Evolutionary conservation across 2,329 filamentous ascomycete species (phyloP), one percentile per base, ranked within the genome.

Genomic region (Aureobasidium subglaciale): DNA sequence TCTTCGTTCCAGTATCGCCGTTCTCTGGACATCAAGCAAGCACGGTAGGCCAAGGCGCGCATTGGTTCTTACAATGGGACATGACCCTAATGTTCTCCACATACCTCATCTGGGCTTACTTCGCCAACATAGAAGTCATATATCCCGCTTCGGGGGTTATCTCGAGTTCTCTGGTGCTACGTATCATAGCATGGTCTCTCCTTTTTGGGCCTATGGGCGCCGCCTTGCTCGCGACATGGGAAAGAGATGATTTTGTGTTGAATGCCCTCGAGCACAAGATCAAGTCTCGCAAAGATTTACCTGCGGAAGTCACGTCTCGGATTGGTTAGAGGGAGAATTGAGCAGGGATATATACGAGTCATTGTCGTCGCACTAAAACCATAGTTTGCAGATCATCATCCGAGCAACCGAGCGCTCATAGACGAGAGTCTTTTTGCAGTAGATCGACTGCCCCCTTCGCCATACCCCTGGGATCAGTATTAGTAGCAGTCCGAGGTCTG

Each of bases 41-140:
- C 9, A 22, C 42, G 15, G 34, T 56, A 5, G 54, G 43, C 2
- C n/a, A 37, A 27, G 54, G 54, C n/a, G 54, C 54, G 7, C 54
- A 56, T 24, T 56, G 54, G 42, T 56, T 56, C n/a, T 43, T 56
- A 15, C 54, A 56, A 25, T 56, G 54, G 54, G 54, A 56, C 27
- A 46, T 48, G 42, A 32, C 37, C 25, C 24, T 56, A 25, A 56
- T 46, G 34, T 56, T 46, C 15, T 25, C 25, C 27, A 41, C 35
- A 2, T 56, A 48, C 15, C 20, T 49, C 6, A 32, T 42, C 15
- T 56, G 54, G 54, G 35, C 54, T 20, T 56, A 38, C 25, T 40
- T 38, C 18, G 32, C 42, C 2, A 38, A 22, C 3, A n/a, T 56
- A 15, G 34, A 25, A 30, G 42, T 40, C 11, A 42, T 29, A n/a